Evolutionary conservation across 306 rosid species (phyloP).

Genomic region (Crotalaria pallida): DNA sequence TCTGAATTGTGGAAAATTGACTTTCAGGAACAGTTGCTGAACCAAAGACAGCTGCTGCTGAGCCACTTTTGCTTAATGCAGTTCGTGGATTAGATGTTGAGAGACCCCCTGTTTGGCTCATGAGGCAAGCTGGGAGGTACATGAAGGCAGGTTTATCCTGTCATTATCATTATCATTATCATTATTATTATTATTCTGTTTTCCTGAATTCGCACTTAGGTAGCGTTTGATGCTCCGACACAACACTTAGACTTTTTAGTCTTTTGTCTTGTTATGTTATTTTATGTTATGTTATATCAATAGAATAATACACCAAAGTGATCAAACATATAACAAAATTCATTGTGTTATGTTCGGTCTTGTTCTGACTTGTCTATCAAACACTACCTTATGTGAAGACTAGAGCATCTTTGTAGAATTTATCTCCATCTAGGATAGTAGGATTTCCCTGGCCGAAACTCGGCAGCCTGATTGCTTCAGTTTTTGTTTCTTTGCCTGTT

Average conservation of each 20-base stretch:
- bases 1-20: background rate
- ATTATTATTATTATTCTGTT: too few species aligned
- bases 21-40: constrained; percentile 54
- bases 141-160: constrained; percentile 77
- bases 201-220: background rate
- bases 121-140: constrained; percentile 99
- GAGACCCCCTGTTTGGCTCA: constrained; percentile 99
- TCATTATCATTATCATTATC: too few species aligned
- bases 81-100: constrained; percentile 77
- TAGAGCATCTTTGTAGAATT: background rate
- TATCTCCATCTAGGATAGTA: background rate
- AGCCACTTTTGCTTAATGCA: constrained; percentile 82
- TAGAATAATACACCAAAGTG: too few species aligned
- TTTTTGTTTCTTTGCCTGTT: background rate
- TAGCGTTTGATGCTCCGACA: too few species aligned
- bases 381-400: background rate
- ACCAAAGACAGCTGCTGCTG: constrained; percentile 41
- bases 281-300: too few species aligned
- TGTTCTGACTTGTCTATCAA: too few species aligned
- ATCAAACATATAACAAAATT: too few species aligned
- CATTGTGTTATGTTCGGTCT: too few species aligned
- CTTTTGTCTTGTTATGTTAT: too few species aligned
- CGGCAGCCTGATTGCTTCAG: background rate
- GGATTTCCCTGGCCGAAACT: background rate
- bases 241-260: too few species aligned